Base-by-base conservation (phyloP, 139 green algal species). In the Limnomonas spitsbergensis region DNA sequence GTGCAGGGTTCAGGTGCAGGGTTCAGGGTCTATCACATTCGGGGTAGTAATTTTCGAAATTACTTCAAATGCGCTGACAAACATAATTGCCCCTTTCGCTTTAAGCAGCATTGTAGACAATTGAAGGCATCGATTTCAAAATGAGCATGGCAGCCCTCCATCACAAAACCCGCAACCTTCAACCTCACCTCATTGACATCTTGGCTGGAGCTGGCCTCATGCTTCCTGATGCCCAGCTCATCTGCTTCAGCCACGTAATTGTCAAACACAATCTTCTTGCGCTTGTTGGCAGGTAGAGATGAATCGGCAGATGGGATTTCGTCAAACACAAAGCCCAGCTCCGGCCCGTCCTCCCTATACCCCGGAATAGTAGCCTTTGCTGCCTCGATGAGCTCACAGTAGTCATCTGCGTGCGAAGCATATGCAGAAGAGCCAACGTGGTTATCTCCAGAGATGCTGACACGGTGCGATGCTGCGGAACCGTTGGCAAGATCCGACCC, bases 321-420 rank as follows among this genome's bases (percentile, higher is more conserved):
- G 66, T 94, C 90, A 73, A 93, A 94, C 4, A 88, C 53, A 24
- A 83, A 80, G 1, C 81, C 90, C 74, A 96, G 80, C 31, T 81
- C 83, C 6, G 92, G 92, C 0, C 92, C 92, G 78, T 94, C 92
- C 39, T 87, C 78, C 1, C 86, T 56, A 34, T 47, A 69, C 31
- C 84, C 83, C 20, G 80, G 81, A 73, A 96, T 68, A 7, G 54
- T 79, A 0, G 71, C 70, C 66, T 88, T 88, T 37, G 90, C 91
- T 52, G 77, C 78, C 24, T 86, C 79, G 20, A 93, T 14, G n/a
- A 93, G 68, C 35, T 82, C 78, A 20, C 71, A 35, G 38, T 70
- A 68, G 54, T 52, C 71, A 40, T 82, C 54, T 66, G 9, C 31
- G 9, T 1, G 66, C 32, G 29, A 29, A 35, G 66, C 14, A 32